phyloP scores from a whole-genome alignment of 2,329 filamentous ascomycete species.

The Teratosphaeria nubilosa region DNA sequence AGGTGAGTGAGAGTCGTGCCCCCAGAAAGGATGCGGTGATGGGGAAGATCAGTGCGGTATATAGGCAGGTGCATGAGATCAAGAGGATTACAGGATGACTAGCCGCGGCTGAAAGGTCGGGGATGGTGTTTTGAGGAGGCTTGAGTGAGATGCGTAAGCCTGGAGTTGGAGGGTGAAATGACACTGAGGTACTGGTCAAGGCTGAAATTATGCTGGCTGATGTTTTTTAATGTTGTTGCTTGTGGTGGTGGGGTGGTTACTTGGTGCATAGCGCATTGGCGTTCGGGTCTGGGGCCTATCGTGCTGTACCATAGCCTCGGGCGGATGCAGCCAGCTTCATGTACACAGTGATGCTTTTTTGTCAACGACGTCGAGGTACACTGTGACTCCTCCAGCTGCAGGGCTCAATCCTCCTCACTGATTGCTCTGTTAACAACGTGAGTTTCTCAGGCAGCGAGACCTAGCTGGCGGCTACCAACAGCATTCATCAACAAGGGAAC shows the following conservation, averaged over 20 bases:
- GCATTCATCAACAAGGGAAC: too few relatives aligned
- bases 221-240: neutral
- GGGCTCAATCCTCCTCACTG: too few relatives aligned
- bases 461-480: too few relatives aligned
- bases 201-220: neutral
- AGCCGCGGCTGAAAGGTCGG: constrained; percentile 1
- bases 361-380: too few relatives aligned
- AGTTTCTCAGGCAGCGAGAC: too few relatives aligned
- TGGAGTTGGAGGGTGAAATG: neutral
- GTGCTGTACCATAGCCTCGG: too few relatives aligned
- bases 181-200: neutral
- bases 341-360: too few relatives aligned
- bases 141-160: neutral
- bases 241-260: neutral
- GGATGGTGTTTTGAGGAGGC: neutral
- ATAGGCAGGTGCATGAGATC: constrained; percentile 19
- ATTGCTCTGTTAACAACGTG: too few relatives aligned
- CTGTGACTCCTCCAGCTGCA: too few relatives aligned
- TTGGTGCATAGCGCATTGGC: neutral
- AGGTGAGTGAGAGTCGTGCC: constrained; percentile 42
- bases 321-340: too few relatives aligned
- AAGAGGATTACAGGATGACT: constrained; percentile 9
- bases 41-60: constrained; percentile 19
- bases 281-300: neutral
- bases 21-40: constrained; percentile 34